Evolutionary conservation across 768 basidiomycete species (phyloP), one percentile per base, ranked within the genome.

Genomic region (Psilocybe tampanensis): DNA sequence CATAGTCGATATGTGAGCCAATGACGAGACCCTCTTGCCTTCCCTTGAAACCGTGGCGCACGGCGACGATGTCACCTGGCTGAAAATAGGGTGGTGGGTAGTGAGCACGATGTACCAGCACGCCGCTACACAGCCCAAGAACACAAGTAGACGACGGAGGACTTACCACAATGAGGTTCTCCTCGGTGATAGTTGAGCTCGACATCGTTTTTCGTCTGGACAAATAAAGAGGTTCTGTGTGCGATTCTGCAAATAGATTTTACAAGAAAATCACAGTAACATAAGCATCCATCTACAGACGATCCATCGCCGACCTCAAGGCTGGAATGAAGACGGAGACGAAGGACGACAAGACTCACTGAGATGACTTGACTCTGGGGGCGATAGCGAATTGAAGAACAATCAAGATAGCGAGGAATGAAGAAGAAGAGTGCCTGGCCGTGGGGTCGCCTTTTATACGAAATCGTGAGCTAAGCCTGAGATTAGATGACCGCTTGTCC

Each of bases 31-130:
- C 92, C 68, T 95, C 92, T 66, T 80, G 83, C 60, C 82, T 78
- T 64, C 87, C 88, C 57, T 80, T 79, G 26, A 72, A 51, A 36
- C 83, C 83, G 66, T 90, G 81, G 65, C 85, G 80, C 66, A 93
- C 86, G 54, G 88, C 79, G 71, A 94, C 91, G 67, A 92, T 79
- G 70, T 94, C 92, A 59, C 91, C 92, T 52, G 90, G 83, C 88
- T 47, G 43, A 45, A 15, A 17, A 55, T 32, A 17, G 52, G 12
- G 49, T 48, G 44, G 41, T 49, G 33, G 33, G 17, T 39, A 47
- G 47, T 17, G 36, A 22, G 17, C 39, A 34, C 17, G 44, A n/a
- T n/a, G 36, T 48, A 44, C 26, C n/a, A 26, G 39, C 17, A 34
- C 17, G 42, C 44, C n/a, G 56, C 9, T 32, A 47, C 11, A 8